Conservation (phyloP, 305 asterid genomes). For the Rubia tinctorum region DNA sequence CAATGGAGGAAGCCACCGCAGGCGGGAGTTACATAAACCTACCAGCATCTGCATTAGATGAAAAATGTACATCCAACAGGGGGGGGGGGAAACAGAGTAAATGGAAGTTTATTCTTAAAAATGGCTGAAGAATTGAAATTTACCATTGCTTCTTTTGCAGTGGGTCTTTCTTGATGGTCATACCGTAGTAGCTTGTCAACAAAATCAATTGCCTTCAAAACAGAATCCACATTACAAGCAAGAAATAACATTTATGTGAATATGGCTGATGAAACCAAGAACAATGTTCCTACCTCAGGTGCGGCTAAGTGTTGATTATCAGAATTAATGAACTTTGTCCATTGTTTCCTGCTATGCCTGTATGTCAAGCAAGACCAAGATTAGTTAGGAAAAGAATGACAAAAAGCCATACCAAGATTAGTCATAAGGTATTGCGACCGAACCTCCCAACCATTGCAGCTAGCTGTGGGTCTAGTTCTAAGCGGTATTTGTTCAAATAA, state of each 20-base stretch:
- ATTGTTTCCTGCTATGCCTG: conserved; percentile 85
- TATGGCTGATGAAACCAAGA: neutral
- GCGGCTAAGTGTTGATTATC: conserved; percentile 91
- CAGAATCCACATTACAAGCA: conserved; percentile 11
- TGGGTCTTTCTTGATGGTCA: conserved; percentile 96
- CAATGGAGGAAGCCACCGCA: neutral
- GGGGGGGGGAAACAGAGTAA: no score
- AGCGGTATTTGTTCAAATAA: conserved; percentile 65
- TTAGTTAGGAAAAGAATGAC: neutral
- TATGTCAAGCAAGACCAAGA: conserved; percentile 20
- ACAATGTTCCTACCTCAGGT: conserved; percentile 58
- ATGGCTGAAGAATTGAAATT: neutral
- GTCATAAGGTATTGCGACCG: neutral
- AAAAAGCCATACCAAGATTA: neutral
- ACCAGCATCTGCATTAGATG: neutral
- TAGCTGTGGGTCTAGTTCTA: conserved; percentile 71
- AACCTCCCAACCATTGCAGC: conserved; percentile 84
- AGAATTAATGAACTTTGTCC: conserved; percentile 69
- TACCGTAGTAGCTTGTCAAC: conserved; percentile 91
- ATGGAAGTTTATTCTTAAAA: neutral
- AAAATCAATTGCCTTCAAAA: conserved; percentile 82
- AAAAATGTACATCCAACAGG: neutral
- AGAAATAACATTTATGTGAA: conserved; percentile 6
- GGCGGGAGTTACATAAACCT: neutral
- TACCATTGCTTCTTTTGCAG: conserved; percentile 99